These are phyloP conservation scores for Silene conica DNA, from an alignment of 148 eudicot species.

Conservation along the genomic window DNA sequence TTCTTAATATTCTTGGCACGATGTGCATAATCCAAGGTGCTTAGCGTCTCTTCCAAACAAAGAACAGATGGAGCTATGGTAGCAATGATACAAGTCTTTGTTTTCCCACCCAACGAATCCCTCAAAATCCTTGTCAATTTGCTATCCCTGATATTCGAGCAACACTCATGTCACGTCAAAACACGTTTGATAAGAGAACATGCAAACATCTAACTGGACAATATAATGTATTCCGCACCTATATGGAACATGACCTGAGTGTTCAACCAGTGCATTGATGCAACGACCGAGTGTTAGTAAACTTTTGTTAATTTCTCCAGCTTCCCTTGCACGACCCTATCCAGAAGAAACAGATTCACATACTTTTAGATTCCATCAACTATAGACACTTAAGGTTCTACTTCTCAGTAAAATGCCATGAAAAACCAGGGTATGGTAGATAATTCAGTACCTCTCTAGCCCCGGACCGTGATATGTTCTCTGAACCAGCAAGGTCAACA, in stretches of 20 bases:
- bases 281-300: constrained; percentile 95
- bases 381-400: background rate
- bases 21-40: constrained; percentile 94
- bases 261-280: constrained; percentile 95
- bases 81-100: constrained; percentile 98
- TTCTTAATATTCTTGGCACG: constrained; percentile 99
- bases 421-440: background rate
- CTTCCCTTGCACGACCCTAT: constrained; percentile 98
- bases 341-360: constrained; percentile 11
- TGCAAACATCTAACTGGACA: background rate
- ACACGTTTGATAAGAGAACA: background rate
- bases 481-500: constrained; percentile 99
- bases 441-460: constrained; percentile 73
- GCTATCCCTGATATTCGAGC: constrained; percentile 65
- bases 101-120: constrained; percentile 97
- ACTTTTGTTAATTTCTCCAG: constrained; percentile 98
- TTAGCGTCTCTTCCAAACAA: constrained; percentile 91
- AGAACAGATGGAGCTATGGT: constrained; percentile 86
- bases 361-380: constrained; percentile 5
- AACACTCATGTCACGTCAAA: constrained; percentile 8
- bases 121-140: constrained; percentile 90
- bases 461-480: constrained; percentile 97
- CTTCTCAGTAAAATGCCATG: no score
- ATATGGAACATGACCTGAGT: constrained; percentile 92
- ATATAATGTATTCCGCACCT: constrained; percentile 39